Evolutionary conservation across 495 filamentous ascomycete genomes (phyloP).

Genomic region (Oleoguttula mirabilis): DNA sequence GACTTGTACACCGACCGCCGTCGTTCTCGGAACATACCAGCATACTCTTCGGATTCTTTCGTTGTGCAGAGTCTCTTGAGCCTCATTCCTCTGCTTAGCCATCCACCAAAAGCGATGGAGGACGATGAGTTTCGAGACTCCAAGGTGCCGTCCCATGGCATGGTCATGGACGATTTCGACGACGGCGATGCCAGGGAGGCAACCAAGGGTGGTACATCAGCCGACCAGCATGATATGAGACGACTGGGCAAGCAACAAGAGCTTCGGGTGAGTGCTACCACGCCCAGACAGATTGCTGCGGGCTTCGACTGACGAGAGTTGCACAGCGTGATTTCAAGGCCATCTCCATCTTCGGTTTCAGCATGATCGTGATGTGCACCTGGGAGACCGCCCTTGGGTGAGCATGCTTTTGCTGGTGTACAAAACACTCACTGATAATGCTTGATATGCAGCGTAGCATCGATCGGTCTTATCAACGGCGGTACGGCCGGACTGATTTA

Average conservation of each 20-base stretch:
- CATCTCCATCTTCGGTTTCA: slow-evolving; percentile 15
- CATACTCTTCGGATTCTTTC: no score
- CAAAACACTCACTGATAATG: background rate
- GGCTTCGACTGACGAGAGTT: background rate
- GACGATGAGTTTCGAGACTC: no score
- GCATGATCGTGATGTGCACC: slow-evolving; percentile 8
- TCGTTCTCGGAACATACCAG: no score
- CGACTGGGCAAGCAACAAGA: slow-evolving; percentile 1
- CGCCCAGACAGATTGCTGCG: background rate
- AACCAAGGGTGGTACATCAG: no score
- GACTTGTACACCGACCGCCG: no score
- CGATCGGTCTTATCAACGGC: slow-evolving; percentile 9
- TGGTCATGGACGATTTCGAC: no score
- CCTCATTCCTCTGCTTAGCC: no score
- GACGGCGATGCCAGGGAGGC: no score
- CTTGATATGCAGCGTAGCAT: background rate
- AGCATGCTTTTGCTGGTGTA: background rate
- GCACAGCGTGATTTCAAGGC: slow-evolving; percentile 13
- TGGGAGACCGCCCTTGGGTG: slow-evolving; percentile 13
- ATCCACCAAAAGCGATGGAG: no score
- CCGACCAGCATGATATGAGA: slow-evolving; percentile 3
- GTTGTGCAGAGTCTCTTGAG: no score
- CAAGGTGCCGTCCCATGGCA: no score
- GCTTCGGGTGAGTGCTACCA: background rate
- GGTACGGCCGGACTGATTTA: slow-evolving; percentile 15